These are phyloP conservation scores for Aspergillus sojae DNA, from an alignment of 2,329 filamentous ascomycete species.

Conservation along the genomic window DNA sequence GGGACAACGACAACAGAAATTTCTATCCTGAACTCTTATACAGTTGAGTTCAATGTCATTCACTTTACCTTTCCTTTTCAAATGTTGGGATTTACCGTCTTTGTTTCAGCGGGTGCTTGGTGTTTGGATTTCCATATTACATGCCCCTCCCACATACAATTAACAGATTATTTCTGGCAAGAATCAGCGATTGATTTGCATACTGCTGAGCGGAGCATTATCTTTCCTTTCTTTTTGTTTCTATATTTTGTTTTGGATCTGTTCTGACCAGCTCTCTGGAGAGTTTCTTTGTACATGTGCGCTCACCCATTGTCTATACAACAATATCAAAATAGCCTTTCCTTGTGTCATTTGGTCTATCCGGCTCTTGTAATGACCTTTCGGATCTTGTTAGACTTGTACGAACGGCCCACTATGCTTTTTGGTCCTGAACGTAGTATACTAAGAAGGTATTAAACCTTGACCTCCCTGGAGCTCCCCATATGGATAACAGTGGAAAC, in stretches of 20 bases:
- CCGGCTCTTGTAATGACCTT: background rate
- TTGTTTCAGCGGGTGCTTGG: background rate
- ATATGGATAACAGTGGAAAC: too few species aligned
- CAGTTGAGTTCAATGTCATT: conserved; percentile 10
- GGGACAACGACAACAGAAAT: background rate
- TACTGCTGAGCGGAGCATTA: conserved; percentile 6
- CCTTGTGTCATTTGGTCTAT: background rate
- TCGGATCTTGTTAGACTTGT: background rate
- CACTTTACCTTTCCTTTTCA: conserved; percentile 9
- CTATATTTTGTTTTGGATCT: background rate
- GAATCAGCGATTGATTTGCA: conserved; percentile 5
- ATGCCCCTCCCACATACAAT: background rate
- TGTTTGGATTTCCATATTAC: background rate
- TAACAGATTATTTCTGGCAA: background rate
- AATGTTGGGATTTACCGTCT: background rate
- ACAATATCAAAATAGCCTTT: background rate
- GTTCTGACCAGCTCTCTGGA: background rate
- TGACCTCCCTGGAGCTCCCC: too few species aligned
- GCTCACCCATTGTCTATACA: background rate
- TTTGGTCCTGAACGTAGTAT: background rate
- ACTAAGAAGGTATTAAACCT: background rate
- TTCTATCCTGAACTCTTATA: conserved; percentile 11
- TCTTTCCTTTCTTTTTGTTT: conserved; percentile 9
- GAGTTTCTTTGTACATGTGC: conserved; percentile 1
- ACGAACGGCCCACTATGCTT: background rate